Conservation (phyloP, 129 eudicot species). For the Apium graveolens region DNA sequence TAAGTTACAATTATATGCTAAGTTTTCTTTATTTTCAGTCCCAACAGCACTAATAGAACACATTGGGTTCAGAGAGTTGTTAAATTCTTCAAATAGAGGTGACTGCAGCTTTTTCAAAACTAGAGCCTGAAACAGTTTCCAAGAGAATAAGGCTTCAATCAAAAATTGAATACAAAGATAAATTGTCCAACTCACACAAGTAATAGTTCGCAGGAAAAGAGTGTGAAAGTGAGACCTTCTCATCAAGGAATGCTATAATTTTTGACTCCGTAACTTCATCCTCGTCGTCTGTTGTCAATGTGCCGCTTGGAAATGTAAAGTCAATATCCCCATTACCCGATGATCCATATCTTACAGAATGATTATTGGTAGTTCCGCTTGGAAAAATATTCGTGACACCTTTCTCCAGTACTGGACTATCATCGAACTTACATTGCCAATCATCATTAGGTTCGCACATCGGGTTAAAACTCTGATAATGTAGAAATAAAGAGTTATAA, state of each 20-base stretch:
- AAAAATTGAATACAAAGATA: not conserved
- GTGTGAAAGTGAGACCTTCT: slow-evolving; percentile 43
- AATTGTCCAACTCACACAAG: not conserved
- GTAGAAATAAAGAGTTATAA: not conserved
- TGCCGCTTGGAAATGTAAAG: slow-evolving; percentile 72
- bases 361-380: slow-evolving; percentile 25
- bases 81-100: slow-evolving; percentile 78
- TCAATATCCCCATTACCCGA: slow-evolving; percentile 38
- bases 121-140: slow-evolving; percentile 51
- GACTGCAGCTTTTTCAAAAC: slow-evolving; percentile 94
- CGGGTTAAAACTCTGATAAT: slow-evolving; percentile 74
- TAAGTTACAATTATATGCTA: slow-evolving; percentile 42
- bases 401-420: slow-evolving; percentile 45
- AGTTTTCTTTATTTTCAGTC: slow-evolving; percentile 58
- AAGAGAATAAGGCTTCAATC: not conserved
- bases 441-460: slow-evolving; percentile 87
- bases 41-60: slow-evolving; percentile 37
- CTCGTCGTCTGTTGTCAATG: slow-evolving; percentile 63
- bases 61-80: slow-evolving; percentile 68
- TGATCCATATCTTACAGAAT: slow-evolving; percentile 22
- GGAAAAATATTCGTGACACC: slow-evolving; percentile 27
- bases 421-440: slow-evolving; percentile 79
- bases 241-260: slow-evolving; percentile 76
- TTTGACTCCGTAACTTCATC: slow-evolving; percentile 84
- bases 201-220: not conserved